These are phyloP conservation scores for Penicillium paradoxum DNA, from an alignment of 495 filamentous ascomycete species.

Conservation along the genomic window DNA sequence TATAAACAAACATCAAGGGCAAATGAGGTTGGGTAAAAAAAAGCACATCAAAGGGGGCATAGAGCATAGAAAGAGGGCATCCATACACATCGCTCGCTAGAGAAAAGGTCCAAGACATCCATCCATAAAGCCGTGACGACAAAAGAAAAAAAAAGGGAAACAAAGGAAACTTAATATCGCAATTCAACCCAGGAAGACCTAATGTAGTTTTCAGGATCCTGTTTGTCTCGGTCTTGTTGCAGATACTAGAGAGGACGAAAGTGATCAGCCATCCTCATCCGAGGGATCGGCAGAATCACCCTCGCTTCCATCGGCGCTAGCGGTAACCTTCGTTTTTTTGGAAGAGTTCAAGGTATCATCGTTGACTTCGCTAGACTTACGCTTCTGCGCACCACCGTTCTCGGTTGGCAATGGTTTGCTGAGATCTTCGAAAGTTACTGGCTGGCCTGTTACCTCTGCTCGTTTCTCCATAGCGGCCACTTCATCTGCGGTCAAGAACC, in stretches of 20 bases:
- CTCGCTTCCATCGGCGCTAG: conserved; percentile 46
- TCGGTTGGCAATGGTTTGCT: conserved; percentile 27
- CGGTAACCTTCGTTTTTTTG: conserved; percentile 48
- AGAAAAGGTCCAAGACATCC: conserved; percentile 29
- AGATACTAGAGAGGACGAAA: not conserved
- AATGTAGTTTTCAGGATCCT: not conserved
- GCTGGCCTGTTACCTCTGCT: conserved; percentile 22
- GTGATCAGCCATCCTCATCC: conserved; percentile 46
- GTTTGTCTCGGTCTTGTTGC: not conserved
- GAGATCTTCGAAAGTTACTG: conserved; percentile 21
- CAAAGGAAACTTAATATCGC: conserved; percentile 4
- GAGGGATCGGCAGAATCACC: conserved; percentile 44
- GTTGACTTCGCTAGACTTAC: conserved; percentile 46
- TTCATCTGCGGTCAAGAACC: conserved; percentile 97
- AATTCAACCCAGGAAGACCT: not conserved
- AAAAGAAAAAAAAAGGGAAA: conserved; percentile 21
- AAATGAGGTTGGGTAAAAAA: conserved; percentile 1
- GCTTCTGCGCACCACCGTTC: conserved; percentile 40
- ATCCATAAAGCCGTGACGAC: conserved; percentile 34
- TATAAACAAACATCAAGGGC: conserved; percentile 35
- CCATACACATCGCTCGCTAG: conserved; percentile 42
- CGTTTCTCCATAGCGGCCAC: conserved; percentile 81
- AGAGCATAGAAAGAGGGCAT: conserved; percentile 16
- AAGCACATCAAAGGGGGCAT: conserved; percentile 12
- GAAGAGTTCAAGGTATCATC: conserved; percentile 35